Evolutionary conservation across 2,329 filamentous ascomycete species (phyloP), one percentile per base, ranked within the genome.

Genomic region (Talaromyces albobiverticillius): DNA sequence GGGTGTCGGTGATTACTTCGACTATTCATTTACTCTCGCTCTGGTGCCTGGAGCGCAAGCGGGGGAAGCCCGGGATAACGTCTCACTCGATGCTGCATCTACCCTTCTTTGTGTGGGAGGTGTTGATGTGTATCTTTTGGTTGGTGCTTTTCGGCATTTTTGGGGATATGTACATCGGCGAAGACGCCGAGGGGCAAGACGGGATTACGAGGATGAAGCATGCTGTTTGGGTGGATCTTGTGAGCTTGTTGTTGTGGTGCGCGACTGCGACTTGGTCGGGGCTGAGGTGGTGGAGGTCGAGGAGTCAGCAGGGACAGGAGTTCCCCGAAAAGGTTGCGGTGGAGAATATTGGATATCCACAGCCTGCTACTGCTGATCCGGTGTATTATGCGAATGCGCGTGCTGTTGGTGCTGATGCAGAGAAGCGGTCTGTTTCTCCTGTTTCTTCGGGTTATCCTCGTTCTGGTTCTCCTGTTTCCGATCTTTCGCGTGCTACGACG

Each of bases 131-230:
- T 62, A 77, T 94, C 59, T 80, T 95, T 26, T 95, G 89, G 86
- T 83, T 90, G 56, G 82, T 85, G 2, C 78, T 94, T 5, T 95
- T 95, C 68, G 91, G 90, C 16, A 76, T 94, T 57, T 96, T 96
- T 67, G 91, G 86, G 51, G 84, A 81, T 62, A 83, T 93, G 79
- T 96, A 87, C 76, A 88, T 95, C 66, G 71, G 82, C 51, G 85
- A 85, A 63, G 70, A 90, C 55, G 69, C 85, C 0, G 54, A 87
- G 67, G 85, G 84, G 13, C 80, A 89, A 66, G 62, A 64, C 38
- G 84, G 80, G 47, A 80, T 93, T 54, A 74, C 78, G 60, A 81
- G 89, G 54, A 95, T 96, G 90, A 90, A 91, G 75, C 85, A 86
- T 66, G 89, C 90, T 4, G 89, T 94, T 14, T 95, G 89, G 88